phyloP scores from a whole-genome alignment of 1,284 basidiomycete genomes.

The Inonotus obliquus region DNA sequence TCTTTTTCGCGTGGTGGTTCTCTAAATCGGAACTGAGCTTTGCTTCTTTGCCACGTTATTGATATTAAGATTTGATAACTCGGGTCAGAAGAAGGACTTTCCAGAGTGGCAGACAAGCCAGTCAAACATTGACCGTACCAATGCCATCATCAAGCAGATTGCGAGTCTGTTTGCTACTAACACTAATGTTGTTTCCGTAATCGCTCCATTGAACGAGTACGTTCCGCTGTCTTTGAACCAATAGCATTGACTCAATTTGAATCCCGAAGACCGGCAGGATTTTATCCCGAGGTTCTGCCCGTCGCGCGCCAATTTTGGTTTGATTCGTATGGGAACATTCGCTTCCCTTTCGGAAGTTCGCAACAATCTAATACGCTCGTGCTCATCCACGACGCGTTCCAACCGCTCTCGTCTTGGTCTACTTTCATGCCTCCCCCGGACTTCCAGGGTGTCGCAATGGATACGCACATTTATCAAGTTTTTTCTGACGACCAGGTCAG shows the following conservation, averaged over 20 bases:
- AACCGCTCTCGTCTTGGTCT: conserved; percentile 70
- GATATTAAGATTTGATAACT: conserved; percentile 75
- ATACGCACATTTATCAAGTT: conserved; percentile 82
- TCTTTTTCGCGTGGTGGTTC: conserved; percentile 3
- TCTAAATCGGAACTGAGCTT: not conserved
- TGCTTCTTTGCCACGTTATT: not conserved
- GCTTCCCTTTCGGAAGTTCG: conserved; percentile 56
- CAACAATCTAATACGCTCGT: conserved; percentile 59
- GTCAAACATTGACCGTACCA: conserved; percentile 66
- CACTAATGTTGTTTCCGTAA: conserved; percentile 57
- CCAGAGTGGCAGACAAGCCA: conserved; percentile 70
- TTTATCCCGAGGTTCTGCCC: conserved; percentile 45
- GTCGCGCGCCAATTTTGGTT: conserved; percentile 68
- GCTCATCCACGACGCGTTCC: conserved; percentile 85
- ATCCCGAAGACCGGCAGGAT: conserved; percentile 70
- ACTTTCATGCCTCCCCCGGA: conserved; percentile 57
- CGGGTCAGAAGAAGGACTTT: conserved; percentile 60
- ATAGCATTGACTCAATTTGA: not conserved
- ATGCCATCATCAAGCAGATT: conserved; percentile 62
- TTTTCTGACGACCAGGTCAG: conserved; percentile 59
- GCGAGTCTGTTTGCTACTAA: conserved; percentile 55
- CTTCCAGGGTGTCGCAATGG: conserved; percentile 73
- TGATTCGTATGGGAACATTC: conserved; percentile 72
- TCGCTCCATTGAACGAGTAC: conserved; percentile 76
- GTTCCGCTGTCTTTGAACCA: conserved; percentile 21